phyloP scores from a whole-genome alignment of 2,329 filamentous ascomycete species.

The Iodosphaeria phyllophila region DNA sequence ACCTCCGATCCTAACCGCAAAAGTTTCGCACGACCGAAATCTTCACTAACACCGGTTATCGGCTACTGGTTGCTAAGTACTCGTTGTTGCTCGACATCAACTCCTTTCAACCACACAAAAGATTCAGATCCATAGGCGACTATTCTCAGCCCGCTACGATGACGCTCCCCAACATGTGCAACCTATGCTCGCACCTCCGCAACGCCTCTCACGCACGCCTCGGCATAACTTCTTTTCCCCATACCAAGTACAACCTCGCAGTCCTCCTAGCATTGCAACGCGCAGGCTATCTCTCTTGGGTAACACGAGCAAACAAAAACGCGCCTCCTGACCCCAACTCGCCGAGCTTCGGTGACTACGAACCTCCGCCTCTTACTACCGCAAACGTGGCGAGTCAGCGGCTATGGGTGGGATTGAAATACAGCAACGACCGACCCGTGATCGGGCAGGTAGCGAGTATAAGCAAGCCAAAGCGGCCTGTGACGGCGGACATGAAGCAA shows the following conservation, averaged over 20 bases:
- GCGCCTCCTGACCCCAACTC: slow-evolving; percentile 28
- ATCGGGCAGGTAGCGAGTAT: slow-evolving; percentile 47
- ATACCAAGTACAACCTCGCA: slow-evolving; percentile 62
- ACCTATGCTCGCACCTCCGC: slow-evolving; percentile 80
- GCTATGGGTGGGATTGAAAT: slow-evolving; percentile 81
- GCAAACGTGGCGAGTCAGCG: slow-evolving; percentile 56
- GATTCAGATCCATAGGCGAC: no score
- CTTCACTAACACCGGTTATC: no score
- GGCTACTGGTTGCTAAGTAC: no score
- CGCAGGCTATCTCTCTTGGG: slow-evolving; percentile 62
- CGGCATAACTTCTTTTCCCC: slow-evolving; percentile 65
- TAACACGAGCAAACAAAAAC: slow-evolving; percentile 49
- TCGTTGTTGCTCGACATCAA: no score
- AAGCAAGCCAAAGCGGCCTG: slow-evolving; percentile 54
- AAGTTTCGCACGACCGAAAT: no score
- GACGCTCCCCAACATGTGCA: slow-evolving; percentile 55
- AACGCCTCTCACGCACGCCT: slow-evolving; percentile 75
- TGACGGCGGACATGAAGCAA: slow-evolving; percentile 44
- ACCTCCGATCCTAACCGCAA: no score
- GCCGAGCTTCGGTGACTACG: slow-evolving; percentile 21
- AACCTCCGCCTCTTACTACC: slow-evolving; percentile 41
- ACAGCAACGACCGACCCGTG: slow-evolving; percentile 69
- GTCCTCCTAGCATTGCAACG: slow-evolving; percentile 64
- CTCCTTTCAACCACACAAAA: no score
- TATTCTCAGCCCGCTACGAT: slow-evolving; percentile 31